Conservation (phyloP, 495 filamentous ascomycete genomes). For the Penicillium paradoxum region DNA sequence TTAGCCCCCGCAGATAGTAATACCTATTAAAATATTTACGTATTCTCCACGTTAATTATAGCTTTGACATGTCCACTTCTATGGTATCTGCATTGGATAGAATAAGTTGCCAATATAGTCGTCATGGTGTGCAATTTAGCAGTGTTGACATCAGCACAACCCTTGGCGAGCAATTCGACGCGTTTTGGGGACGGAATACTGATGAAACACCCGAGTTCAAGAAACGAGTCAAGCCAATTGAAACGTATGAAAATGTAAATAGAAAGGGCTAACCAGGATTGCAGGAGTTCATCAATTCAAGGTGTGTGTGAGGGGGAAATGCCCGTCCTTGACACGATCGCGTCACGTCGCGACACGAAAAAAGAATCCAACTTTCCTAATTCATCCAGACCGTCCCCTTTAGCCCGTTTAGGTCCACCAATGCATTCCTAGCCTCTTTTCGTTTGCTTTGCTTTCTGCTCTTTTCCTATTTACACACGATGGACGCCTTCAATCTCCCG, state of each 20-base stretch:
- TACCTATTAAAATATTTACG: too few species aligned
- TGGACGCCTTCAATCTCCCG: constrained; percentile 36
- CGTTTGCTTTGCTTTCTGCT: constrained; percentile 1
- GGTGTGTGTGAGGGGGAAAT: neutral
- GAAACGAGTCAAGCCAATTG: neutral
- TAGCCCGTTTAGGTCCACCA: constrained; percentile 18
- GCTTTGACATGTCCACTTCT: too few species aligned
- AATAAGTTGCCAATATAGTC: neutral
- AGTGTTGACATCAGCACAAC: neutral
- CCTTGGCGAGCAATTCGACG: neutral
- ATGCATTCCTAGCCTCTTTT: constrained; percentile 11
- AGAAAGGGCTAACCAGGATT: neutral
- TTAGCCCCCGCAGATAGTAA: too few species aligned
- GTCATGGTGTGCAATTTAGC: neutral
- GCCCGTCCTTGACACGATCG: constrained; percentile 1
- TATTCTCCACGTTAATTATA: too few species aligned
- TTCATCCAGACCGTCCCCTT: constrained; percentile 17
- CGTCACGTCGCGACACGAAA: constrained; percentile 12
- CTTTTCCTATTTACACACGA: constrained; percentile 27
- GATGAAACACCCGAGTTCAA: neutral
- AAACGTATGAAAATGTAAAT: neutral
- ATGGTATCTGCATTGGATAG: too few species aligned
- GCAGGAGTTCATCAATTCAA: neutral
- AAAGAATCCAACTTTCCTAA: constrained; percentile 6
- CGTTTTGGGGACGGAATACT: neutral